phyloP scores from a whole-genome alignment of 2,329 filamentous ascomycete genomes.

The Trichocomaceae sp. region DNA sequence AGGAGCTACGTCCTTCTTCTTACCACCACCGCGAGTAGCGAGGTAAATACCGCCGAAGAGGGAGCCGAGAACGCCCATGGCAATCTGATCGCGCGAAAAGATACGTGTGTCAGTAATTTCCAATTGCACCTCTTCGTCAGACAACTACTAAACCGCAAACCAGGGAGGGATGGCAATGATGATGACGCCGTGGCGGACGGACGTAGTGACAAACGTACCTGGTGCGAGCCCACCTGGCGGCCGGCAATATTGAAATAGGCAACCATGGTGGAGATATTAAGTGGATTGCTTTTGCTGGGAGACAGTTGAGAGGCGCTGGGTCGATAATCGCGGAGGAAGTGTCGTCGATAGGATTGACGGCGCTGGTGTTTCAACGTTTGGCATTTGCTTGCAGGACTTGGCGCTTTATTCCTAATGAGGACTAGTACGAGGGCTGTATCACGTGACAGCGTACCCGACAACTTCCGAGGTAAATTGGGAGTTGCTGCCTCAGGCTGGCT shows the following conservation, averaged over 20 bases:
- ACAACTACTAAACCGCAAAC: neutral
- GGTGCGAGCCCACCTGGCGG: conserved; percentile 48
- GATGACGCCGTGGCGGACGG: conserved; percentile 8
- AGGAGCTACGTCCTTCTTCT: conserved; percentile 42
- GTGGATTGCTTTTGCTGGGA: conserved; percentile 13
- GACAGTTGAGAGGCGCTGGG: neutral
- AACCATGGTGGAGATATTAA: conserved; percentile 38
- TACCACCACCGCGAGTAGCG: conserved; percentile 40
- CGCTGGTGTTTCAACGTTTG: conserved; percentile 7
- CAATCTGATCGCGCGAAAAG: conserved; percentile 42
- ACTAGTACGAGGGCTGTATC: conserved; percentile 6
- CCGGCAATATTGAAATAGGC: conserved; percentile 47
- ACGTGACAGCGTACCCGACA: conserved; percentile 7
- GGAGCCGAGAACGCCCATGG: conserved; percentile 51
- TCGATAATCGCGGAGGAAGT: neutral
- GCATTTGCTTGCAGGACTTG: conserved; percentile 10
- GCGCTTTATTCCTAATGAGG: conserved; percentile 4
- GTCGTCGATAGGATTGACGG: neutral
- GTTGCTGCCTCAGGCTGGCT: neutral
- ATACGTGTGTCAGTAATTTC: neutral
- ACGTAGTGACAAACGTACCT: conserved; percentile 34
- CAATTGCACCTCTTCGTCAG: neutral
- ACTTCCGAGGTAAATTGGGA: neutral
- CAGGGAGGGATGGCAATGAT: neutral
- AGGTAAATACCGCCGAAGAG: conserved; percentile 44